These are phyloP conservation scores for Talaromyces pinophilus DNA, from an alignment of 2,329 filamentous ascomycete genomes.

Conservation along the genomic window DNA sequence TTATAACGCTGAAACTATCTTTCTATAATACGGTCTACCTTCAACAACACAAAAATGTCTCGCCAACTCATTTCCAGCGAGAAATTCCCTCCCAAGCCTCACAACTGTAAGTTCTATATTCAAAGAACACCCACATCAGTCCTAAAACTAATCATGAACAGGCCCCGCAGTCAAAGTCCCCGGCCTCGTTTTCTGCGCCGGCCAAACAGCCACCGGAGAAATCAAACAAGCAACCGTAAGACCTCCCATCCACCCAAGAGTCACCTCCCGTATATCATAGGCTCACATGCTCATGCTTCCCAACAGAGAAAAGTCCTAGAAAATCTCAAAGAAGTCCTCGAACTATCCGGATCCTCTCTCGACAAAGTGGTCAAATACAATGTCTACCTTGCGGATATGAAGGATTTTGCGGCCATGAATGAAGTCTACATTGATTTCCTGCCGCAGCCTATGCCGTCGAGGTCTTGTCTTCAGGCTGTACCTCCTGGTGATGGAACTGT, in stretches of 20 bases:
- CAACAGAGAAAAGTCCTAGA: conserved; percentile 36
- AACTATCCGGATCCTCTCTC: conserved; percentile 57
- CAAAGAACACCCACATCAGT: neutral
- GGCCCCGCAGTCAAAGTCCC: conserved; percentile 49
- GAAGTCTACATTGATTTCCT: conserved; percentile 42
- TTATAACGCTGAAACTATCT: neutral
- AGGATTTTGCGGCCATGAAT: conserved; percentile 39
- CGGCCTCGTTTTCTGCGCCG: conserved; percentile 51
- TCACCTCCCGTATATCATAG: neutral
- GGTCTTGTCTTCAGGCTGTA: conserved; percentile 46
- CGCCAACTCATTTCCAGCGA: conserved; percentile 51
- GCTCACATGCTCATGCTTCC: neutral
- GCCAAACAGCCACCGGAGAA: conserved; percentile 53
- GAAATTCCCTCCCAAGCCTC: conserved; percentile 51
- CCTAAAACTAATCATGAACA: conserved; percentile 22
- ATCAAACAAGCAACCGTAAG: conserved; percentile 51
- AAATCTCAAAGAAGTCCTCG: conserved; percentile 50
- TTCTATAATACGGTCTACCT: neutral
- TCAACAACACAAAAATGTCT: conserved; percentile 38
- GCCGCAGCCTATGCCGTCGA: conserved; percentile 46
- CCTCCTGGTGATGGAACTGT: conserved; percentile 45
- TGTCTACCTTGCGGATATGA: conserved; percentile 63
- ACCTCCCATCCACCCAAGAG: neutral
- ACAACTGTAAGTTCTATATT: conserved; percentile 43
- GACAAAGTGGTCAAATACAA: conserved; percentile 66